phyloP scores from a whole-genome alignment of 768 basidiomycete genomes.

The Hygrophoropsis aurantiaca region DNA sequence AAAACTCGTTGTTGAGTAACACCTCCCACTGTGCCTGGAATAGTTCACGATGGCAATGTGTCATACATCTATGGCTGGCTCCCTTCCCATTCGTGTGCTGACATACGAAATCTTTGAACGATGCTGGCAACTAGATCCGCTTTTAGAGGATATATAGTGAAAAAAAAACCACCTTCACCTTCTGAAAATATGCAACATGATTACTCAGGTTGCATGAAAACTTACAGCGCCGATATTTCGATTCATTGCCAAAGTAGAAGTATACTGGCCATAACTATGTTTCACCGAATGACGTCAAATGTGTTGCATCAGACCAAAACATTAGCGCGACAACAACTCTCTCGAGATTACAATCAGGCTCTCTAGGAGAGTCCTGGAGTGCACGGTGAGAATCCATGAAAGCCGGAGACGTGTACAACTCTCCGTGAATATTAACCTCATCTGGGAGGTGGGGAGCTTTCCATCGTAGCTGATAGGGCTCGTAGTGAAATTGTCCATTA shows the following conservation, averaged over 20 bases:
- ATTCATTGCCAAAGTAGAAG: slow-evolving; percentile 18
- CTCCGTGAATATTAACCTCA: slow-evolving; percentile 6
- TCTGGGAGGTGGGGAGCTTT: background rate
- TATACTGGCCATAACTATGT: slow-evolving; percentile 27
- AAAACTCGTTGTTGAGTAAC: slow-evolving; percentile 22
- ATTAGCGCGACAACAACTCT: slow-evolving; percentile 20
- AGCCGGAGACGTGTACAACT: slow-evolving; percentile 14
- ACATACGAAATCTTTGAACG: slow-evolving; percentile 4
- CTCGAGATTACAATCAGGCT: slow-evolving; percentile 15
- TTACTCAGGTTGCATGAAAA: slow-evolving; percentile 7
- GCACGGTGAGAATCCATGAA: slow-evolving; percentile 9
- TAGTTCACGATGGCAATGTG: slow-evolving; percentile 15
- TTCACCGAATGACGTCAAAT: slow-evolving; percentile 28
- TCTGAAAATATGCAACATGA: slow-evolving; percentile 7
- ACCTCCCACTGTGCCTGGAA: slow-evolving; percentile 25
- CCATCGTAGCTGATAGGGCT: slow-evolving; percentile 1
- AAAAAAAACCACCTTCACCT: background rate
- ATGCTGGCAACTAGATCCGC: slow-evolving; percentile 10
- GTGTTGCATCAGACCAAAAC: slow-evolving; percentile 31
- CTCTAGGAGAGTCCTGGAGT: slow-evolving; percentile 12
- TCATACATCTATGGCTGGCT: slow-evolving; percentile 6
- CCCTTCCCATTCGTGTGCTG: background rate
- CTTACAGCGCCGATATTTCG: slow-evolving; percentile 18
- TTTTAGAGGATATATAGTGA: background rate
- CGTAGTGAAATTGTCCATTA: slow-evolving; percentile 11